Evolutionary conservation across 176 grass and related monocot genomes (phyloP).

Genomic region (Oryza longistaminata): DNA sequence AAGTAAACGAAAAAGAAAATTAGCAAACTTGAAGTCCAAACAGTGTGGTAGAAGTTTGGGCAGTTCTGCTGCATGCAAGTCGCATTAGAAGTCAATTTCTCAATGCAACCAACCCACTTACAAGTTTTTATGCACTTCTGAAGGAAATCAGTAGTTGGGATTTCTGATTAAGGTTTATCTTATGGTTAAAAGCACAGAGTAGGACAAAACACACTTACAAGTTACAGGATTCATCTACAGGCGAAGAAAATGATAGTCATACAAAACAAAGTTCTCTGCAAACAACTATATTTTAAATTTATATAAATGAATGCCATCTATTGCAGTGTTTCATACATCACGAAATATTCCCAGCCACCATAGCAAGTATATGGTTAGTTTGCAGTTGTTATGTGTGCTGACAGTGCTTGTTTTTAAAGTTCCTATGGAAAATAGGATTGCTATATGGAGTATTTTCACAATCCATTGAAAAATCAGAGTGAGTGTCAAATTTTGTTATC

Average conservation of each 20-base stretch:
- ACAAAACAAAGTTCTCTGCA: background rate
- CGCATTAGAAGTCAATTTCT: background rate
- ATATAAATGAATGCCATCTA: background rate
- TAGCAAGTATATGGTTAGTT: background rate
- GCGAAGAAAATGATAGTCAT: background rate
- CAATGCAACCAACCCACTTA: background rate
- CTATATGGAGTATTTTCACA: background rate
- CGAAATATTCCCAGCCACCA: background rate
- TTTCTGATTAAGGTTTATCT: background rate
- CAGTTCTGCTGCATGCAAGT: background rate
- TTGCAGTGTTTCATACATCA: background rate
- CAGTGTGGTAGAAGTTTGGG: background rate
- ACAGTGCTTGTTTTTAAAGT: background rate
- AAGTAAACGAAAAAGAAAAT: background rate
- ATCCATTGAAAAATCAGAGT: background rate
- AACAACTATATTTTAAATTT: background rate
- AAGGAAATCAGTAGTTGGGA: background rate
- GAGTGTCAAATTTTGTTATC: background rate
- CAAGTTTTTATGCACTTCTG: background rate
- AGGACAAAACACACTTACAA: background rate
- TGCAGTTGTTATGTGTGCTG: background rate
- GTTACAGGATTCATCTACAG: too few relatives aligned
- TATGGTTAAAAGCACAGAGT: background rate
- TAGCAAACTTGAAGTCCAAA: constrained; percentile 20
- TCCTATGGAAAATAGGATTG: background rate